phyloP scores from a whole-genome alignment of 768 basidiomycete genomes.

The Amanita pallidorosea region DNA sequence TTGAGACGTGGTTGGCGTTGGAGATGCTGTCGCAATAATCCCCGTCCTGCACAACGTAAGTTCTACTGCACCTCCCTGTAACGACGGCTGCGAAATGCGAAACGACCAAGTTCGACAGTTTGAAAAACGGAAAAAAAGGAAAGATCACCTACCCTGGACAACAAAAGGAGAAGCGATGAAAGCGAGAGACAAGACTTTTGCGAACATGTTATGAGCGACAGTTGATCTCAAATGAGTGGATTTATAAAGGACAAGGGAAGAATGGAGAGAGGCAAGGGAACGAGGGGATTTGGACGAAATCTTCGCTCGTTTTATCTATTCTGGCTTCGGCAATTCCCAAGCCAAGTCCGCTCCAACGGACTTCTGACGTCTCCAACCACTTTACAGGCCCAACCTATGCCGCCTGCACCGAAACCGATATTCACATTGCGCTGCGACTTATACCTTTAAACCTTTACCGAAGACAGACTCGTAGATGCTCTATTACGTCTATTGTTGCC shows the following conservation, averaged over 20 bases:
- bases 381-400: too few relatives aligned
- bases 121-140: neutral
- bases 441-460: neutral
- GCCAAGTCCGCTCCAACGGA: too few relatives aligned
- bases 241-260: neutral
- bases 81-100: conserved; percentile 14
- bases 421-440: too few relatives aligned
- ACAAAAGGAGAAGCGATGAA: conserved; percentile 30
- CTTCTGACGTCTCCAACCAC: too few relatives aligned
- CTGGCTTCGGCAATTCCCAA: too few relatives aligned
- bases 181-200: conserved; percentile 20
- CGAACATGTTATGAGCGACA: conserved; percentile 9
- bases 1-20: conserved; percentile 46
- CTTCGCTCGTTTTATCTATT: too few relatives aligned
- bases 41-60: conserved; percentile 42
- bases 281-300: neutral
- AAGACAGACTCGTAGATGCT: neutral
- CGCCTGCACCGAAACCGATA: too few relatives aligned
- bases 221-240: conserved; percentile 3
- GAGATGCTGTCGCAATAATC: conserved; percentile 67
- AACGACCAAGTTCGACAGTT: neutral
- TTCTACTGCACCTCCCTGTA: conserved; percentile 43
- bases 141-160: conserved; percentile 25
- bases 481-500: neutral
- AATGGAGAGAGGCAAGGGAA: neutral